phyloP scores from a whole-genome alignment of 768 basidiomycete genomes.

The Russula lepida region DNA sequence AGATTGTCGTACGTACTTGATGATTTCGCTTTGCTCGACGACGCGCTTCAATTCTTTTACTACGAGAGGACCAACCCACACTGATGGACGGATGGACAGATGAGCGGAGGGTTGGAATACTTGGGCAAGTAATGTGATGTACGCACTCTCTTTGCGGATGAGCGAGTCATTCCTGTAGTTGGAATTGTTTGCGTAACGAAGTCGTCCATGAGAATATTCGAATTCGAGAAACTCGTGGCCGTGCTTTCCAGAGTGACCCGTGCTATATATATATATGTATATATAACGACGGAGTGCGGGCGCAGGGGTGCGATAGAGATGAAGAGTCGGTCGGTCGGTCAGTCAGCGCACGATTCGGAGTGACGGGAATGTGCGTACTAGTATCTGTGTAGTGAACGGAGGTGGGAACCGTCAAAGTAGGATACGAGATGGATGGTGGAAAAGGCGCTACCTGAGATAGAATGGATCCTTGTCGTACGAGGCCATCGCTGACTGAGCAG shows the following conservation, averaged over 20 bases:
- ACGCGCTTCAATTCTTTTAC: constrained; percentile 93
- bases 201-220: constrained; percentile 92
- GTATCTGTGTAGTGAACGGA: constrained; percentile 33
- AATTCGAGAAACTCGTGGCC: constrained; percentile 98
- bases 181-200: constrained; percentile 98
- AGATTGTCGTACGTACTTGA: constrained; percentile 79
- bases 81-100: constrained; percentile 33
- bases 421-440: background rate
- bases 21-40: constrained; percentile 87
- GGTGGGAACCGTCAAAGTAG: background rate
- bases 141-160: constrained; percentile 97
- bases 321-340: background rate
- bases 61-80: constrained; percentile 90
- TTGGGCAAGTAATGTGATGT: too few species aligned
- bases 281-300: background rate
- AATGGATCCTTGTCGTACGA: constrained; percentile 22
- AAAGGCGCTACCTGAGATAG: constrained; percentile 15
- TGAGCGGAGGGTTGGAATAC: too few species aligned
- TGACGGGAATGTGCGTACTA: constrained; percentile 31
- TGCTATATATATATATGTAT: constrained; percentile 47
- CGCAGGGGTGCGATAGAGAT: background rate
- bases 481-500: constrained; percentile 5
- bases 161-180: constrained; percentile 97
- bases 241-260: constrained; percentile 97
- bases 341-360: background rate